Conservation (phyloP, 2,329 filamentous ascomycete genomes). For the Aureobasidium sp. region DNA sequence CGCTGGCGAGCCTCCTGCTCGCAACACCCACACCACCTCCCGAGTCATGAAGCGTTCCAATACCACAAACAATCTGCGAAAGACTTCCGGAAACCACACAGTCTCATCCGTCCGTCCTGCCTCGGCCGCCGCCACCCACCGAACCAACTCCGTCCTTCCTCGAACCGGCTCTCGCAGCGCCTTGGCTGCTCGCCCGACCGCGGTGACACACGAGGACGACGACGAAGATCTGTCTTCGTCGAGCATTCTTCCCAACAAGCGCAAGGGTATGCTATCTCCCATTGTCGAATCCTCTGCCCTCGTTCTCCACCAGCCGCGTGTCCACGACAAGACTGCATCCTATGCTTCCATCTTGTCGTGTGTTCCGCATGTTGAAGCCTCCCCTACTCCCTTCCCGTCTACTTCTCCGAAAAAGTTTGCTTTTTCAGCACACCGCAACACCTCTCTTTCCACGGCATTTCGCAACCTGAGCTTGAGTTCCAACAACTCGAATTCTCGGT, state of each 20-base stretch:
- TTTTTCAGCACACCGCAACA: constrained; percentile 5
- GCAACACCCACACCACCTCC: background rate
- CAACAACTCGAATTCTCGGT: constrained; percentile 9
- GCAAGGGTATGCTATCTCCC: constrained; percentile 44
- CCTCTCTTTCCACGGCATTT: constrained; percentile 16
- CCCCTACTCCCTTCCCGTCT: background rate
- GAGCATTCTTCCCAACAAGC: constrained; percentile 29
- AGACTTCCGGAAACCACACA: constrained; percentile 16
- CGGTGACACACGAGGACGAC: background rate
- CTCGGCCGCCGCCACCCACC: constrained; percentile 13
- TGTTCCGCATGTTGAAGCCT: constrained; percentile 23
- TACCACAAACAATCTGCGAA: constrained; percentile 16
- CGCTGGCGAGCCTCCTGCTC: constrained; percentile 33
- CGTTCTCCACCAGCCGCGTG: constrained; percentile 17
- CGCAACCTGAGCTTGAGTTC: constrained; percentile 13
- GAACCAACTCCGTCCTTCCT: constrained; percentile 13
- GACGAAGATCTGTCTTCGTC: constrained; percentile 26
- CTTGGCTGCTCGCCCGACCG: background rate
- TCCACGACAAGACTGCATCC: constrained; percentile 19
- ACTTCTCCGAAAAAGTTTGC: background rate
- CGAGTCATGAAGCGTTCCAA: constrained; percentile 3
- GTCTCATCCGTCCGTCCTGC: constrained; percentile 9
- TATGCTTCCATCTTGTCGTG: constrained; percentile 23
- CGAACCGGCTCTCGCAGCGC: constrained; percentile 18
- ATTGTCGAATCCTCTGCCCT: constrained; percentile 19